phyloP scores from a whole-genome alignment of 768 basidiomycete species.

The Lentinula edodes region DNA sequence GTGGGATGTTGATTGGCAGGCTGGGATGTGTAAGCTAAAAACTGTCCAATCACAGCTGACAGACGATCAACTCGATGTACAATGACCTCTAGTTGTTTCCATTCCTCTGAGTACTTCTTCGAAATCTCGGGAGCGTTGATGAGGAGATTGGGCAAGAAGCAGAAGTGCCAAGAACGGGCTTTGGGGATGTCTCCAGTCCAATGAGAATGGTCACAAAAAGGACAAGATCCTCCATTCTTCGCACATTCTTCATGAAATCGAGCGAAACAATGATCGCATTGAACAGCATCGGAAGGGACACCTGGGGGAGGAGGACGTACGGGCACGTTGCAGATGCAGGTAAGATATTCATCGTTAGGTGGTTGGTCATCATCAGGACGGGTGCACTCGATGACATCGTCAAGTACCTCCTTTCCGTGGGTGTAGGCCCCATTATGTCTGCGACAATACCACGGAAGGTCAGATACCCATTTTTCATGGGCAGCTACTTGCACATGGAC shows the following conservation, averaged over 20 bases:
- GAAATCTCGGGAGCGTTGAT: slow-evolving; percentile 73
- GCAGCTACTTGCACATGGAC: slow-evolving; percentile 60
- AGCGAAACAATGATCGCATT: slow-evolving; percentile 86
- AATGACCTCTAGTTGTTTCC: slow-evolving; percentile 75
- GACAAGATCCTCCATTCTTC: slow-evolving; percentile 85
- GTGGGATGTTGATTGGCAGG: slow-evolving; percentile 68
- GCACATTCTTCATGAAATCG: slow-evolving; percentile 84
- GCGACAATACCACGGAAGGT: slow-evolving; percentile 74
- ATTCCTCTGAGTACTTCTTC: slow-evolving; percentile 73
- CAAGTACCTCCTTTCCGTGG: slow-evolving; percentile 60
- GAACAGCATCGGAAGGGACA: slow-evolving; percentile 74
- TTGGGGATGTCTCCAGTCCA: slow-evolving; percentile 86
- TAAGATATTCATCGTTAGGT: slow-evolving; percentile 75
- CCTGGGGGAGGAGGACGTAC: slow-evolving; percentile 80
- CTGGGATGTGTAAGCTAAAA: slow-evolving; percentile 67
- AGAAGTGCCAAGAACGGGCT: slow-evolving; percentile 80
- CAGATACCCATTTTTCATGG: slow-evolving; percentile 69
- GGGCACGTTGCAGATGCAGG: slow-evolving; percentile 74
- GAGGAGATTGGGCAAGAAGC: slow-evolving; percentile 68
- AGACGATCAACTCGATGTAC: slow-evolving; percentile 77
- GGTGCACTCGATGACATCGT: slow-evolving; percentile 73
- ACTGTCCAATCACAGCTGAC: slow-evolving; percentile 71
- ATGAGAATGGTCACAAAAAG: slow-evolving; percentile 88
- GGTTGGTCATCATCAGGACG: slow-evolving; percentile 75
- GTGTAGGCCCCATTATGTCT: slow-evolving; percentile 47